Evolutionary conservation across 306 rosid genomes (phyloP), one percentile per base, ranked within the genome.

Genomic region (Cucurbita argyrosperma): DNA sequence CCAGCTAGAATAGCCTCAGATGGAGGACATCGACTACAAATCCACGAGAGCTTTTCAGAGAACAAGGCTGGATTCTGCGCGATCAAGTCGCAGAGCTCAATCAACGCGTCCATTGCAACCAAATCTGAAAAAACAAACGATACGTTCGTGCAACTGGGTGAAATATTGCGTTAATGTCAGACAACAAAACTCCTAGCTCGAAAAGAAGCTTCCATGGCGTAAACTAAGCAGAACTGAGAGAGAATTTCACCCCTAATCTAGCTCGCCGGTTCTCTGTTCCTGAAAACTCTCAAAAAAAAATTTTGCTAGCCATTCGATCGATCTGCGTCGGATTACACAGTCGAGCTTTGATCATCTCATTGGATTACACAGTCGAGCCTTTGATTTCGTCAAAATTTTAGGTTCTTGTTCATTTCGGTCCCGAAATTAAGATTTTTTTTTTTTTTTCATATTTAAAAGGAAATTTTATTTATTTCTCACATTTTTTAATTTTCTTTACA

Each of bases 71-170:
- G 97, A 39, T 88, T 90, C 84, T 78, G 85, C 46, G 95, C 96
- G 73, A 94, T 88, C 76, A 94, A 85, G 84, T 94, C 98, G 84
- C 96, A 90, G 59, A 94, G 90, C 89, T 94, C 95, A 78, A 82
- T 85, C 84, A 94, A 78, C 19, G 98, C 96, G 76, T 90, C 98
- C 98, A 94, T 94, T 63, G 61, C 74, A 72, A 65, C 62, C 74
- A 57, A 82, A 70, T 56, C 42, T 46, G 63, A 81, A 53, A 54
- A 54, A 64, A 38, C 30, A 65, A 77, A 62, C 19, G 35, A 49
- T 18, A 3, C 39, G 26, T 54, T 15, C 73, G 8, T 68, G 12
- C 57, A 23, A 46, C 9, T 18, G 4, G 35, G 16, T 5, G 49
- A 42, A 18, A 16, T 40, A 64, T 18, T 18, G 52, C 16, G 51